phyloP scores from a whole-genome alignment of 805 yeast species.

The Cyberlindnera lachancei region DNA sequence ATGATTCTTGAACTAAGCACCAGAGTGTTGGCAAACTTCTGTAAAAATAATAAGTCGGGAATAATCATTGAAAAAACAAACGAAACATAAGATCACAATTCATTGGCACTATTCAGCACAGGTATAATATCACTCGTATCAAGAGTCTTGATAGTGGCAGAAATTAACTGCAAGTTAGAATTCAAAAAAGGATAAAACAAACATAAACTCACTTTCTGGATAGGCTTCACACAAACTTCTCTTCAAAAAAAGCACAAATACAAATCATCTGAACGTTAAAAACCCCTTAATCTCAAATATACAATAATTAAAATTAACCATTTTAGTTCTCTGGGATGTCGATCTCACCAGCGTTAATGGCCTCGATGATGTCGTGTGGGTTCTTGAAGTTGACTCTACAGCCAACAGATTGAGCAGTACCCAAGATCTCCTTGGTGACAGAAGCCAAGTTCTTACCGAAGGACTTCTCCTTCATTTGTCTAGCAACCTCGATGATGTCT shows the following conservation, averaged over 20 bases:
- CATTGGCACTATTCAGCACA: neutral
- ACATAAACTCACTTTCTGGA: too few species aligned
- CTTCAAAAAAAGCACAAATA: too few species aligned
- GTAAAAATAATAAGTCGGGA: conserved; percentile 21
- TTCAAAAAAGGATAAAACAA: too few species aligned
- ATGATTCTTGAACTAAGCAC: conserved; percentile 44
- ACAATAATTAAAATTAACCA: conserved; percentile 11
- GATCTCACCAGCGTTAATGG: conserved; percentile 96
- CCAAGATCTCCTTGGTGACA: conserved; percentile 96
- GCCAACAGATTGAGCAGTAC: conserved; percentile 99
- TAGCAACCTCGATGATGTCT: conserved; percentile 94
- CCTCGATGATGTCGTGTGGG: conserved; percentile 98
- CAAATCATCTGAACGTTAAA: too few species aligned
- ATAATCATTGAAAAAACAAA: conserved; percentile 1
- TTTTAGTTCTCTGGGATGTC: conserved; percentile 78
- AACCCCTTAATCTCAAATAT: conserved; percentile 17
- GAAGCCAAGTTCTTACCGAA: conserved; percentile 97
- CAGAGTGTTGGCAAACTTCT: conserved; percentile 88
- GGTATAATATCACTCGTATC: too few species aligned
- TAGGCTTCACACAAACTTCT: too few species aligned
- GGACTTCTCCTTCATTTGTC: conserved; percentile 95
- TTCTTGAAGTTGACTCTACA: conserved; percentile 99
- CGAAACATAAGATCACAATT: neutral
- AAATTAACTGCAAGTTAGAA: too few species aligned
- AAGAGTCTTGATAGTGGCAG: too few species aligned